These are phyloP conservation scores for Lecanicillium sp. DNA, from an alignment of 2,329 filamentous ascomycete genomes.

Conservation along the genomic window DNA sequence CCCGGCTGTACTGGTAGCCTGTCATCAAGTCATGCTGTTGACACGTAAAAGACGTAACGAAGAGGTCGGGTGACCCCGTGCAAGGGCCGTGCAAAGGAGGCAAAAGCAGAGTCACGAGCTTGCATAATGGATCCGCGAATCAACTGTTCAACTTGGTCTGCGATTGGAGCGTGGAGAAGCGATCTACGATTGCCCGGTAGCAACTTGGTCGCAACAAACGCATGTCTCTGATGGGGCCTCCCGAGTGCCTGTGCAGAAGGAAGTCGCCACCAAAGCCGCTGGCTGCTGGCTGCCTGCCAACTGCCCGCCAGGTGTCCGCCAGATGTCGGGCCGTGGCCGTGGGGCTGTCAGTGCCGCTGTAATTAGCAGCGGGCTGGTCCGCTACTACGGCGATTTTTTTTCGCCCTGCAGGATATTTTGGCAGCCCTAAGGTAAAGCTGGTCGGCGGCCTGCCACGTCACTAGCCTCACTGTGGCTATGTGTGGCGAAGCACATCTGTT, in stretches of 20 bases:
- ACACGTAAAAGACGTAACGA: background rate
- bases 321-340: too few species aligned
- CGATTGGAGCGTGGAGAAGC: background rate
- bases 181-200: conserved; percentile 10
- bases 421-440: conserved; percentile 16
- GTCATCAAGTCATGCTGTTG: background rate
- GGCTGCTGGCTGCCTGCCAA: background rate
- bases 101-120: too few species aligned
- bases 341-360: too few species aligned
- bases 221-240: conserved; percentile 4
- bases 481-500: conserved; percentile 33
- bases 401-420: background rate
- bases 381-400: conserved; percentile 3
- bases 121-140: too few species aligned
- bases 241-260: background rate
- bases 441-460: conserved; percentile 37
- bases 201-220: too few species aligned
- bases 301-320: too few species aligned
- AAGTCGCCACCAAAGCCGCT: background rate
- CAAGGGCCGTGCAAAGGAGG: background rate
- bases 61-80: conserved; percentile 8
- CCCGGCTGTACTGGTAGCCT: background rate
- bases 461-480: conserved; percentile 31
- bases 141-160: too few species aligned
- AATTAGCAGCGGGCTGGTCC: conserved; percentile 13